Percentiles rank a stretch among this genome's conserved stretches.
Evolutionary conservation across 805 yeast genomes (phyloP).

Genomic region (Ogataea wickerhamii): DNA sequence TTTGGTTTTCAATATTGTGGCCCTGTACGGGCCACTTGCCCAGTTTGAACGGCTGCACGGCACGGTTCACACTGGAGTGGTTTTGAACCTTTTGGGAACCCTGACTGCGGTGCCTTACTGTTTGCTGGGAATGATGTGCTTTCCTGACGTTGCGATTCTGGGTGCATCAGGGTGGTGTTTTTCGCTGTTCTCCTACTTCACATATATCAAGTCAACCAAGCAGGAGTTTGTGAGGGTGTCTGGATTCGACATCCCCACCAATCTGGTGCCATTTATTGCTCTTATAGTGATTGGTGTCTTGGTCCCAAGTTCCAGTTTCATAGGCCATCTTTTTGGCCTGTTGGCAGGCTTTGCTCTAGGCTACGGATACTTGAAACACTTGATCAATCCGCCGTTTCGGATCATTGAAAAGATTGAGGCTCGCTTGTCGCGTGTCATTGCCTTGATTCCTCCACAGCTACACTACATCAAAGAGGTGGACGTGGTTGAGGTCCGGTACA

Average conservation of each 20-base stretch:
- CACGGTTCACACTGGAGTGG: constrained; percentile 80
- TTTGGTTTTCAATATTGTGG: constrained; percentile 53
- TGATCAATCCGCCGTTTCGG: constrained; percentile 64
- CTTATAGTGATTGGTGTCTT: constrained; percentile 48
- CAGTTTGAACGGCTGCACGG: constrained; percentile 72
- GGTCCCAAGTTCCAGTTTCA: constrained; percentile 63
- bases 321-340: constrained; percentile 72
- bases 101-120: constrained; percentile 64
- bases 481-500: constrained; percentile 35
- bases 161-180: constrained; percentile 79
- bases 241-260: constrained; percentile 50
- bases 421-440: constrained; percentile 48
- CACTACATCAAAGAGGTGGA: constrained; percentile 59
- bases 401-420: constrained; percentile 62
- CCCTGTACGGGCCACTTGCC: constrained; percentile 57
- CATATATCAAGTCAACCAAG: constrained; percentile 35
- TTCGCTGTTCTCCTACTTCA: constrained; percentile 58
- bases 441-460: constrained; percentile 48
- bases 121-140: constrained; percentile 45
- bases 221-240: constrained; percentile 15
- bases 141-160: constrained; percentile 49
- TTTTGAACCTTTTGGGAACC: constrained; percentile 68
- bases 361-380: constrained; percentile 49
- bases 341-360: constrained; percentile 63
- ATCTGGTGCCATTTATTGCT: constrained; percentile 51